Evolutionary conservation across 768 basidiomycete genomes (phyloP), one percentile per base, ranked within the genome.

Genomic region (Tubosaeta brunneosetosa): DNA sequence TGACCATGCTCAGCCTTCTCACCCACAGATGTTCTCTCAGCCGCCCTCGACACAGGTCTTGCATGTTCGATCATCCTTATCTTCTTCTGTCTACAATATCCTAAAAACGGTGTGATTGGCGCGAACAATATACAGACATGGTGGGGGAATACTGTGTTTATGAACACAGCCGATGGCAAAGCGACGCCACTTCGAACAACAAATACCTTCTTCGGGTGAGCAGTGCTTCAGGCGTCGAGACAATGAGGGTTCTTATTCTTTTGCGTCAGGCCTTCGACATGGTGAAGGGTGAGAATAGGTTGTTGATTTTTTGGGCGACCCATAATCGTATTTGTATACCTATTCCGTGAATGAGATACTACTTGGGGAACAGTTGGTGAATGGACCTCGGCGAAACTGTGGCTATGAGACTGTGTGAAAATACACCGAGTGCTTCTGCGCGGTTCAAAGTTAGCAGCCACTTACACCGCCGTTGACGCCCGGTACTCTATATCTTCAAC

Each of bases 21-120:
- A 14, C n/a, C 2, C 12, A 10, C 25, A 77, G 75, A 86, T 59
- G 83, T 87, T 33, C 73, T 88, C 12, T 86, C 85, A 5, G 86
- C 85, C 29, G 86, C 83, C 1, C 69, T 88, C 50, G 86, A 88
- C 57, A 77, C 85, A 3, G 86, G 86, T 29, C 77, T 86, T 17
- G 84, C 86, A 0, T 65, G 86, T 36, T 74, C 78, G 11, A 73
- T 78, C 2, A 71, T 86, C 33, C 26, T 81, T 32, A 74, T 85
- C 47, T 84, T 81, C 72, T 84, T 84, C 65, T 70, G 72, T 49
- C 73, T 87, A 22, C 80, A 88, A 70, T 87, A 77, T 59, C 86
- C 86, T 4, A 53, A 55, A 47, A 78, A 85, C 52, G 85, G 85
- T 3, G 68, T 67, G 11, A 85, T 88, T 55, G 86, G 84, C 6